These are phyloP conservation scores for Cryptococcus sp. DNA, from an alignment of 1,284 basidiomycete genomes.

Conservation along the genomic window DNA sequence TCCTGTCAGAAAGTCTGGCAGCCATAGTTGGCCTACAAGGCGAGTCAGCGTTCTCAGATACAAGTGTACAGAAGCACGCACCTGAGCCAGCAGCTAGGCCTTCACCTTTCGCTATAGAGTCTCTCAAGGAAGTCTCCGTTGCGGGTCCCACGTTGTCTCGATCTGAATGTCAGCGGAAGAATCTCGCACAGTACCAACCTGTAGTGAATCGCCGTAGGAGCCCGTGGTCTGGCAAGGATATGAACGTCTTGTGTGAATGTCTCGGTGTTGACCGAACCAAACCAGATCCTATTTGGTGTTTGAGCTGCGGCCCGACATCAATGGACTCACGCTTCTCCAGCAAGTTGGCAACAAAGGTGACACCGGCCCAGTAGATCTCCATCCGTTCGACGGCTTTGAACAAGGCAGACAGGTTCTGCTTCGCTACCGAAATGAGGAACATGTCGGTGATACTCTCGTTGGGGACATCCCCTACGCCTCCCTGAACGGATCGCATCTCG, in stretches of 20 bases:
- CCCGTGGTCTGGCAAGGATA: constrained; percentile 54
- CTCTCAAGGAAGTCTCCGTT: constrained; percentile 52
- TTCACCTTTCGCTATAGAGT: constrained; percentile 45
- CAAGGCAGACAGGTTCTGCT: constrained; percentile 50
- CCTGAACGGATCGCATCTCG: constrained; percentile 47
- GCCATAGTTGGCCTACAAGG: constrained; percentile 31
- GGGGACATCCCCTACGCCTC: constrained; percentile 12
- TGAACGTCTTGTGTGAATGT: constrained; percentile 46
- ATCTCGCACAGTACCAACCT: constrained; percentile 14
- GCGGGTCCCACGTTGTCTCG: constrained; percentile 50
- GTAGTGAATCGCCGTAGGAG: constrained; percentile 51
- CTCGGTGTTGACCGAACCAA: constrained; percentile 25
- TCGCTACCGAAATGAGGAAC: constrained; percentile 50
- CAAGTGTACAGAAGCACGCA: constrained; percentile 14
- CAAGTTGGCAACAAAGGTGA: constrained; percentile 43
- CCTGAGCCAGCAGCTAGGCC: constrained; percentile 27
- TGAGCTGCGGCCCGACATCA: no score
- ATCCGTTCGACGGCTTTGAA: constrained; percentile 48
- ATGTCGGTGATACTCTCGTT: constrained; percentile 40
- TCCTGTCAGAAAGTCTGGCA: constrained; percentile 50
- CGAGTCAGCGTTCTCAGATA: background rate
- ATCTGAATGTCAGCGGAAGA: constrained; percentile 19
- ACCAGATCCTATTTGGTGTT: constrained; percentile 34
- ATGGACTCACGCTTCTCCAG: constrained; percentile 45
- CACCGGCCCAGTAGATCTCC: constrained; percentile 55